A percentile compares a stretch with the other conserved stretches of the same genome.
Evolutionary conservation across 306 rosid genomes (phyloP).

Genomic region (Geum urbanum): DNA sequence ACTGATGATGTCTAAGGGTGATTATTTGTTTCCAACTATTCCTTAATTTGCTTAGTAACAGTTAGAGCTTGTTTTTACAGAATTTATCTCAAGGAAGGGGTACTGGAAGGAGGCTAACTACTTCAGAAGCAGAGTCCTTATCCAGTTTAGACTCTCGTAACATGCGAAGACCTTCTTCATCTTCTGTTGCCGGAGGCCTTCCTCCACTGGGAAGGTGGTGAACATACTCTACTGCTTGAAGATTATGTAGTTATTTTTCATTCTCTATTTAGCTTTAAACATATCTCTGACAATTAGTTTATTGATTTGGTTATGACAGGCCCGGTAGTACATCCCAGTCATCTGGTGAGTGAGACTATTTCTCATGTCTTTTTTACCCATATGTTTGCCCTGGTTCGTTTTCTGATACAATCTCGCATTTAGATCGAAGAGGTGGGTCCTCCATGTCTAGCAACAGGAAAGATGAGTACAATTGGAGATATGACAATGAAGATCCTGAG

Average conservation of each 20-base stretch:
- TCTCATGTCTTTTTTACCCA: conserved; percentile 15
- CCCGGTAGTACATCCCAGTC: conserved; percentile 73
- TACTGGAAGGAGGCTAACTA: conserved; percentile 68
- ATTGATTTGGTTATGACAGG: conserved; percentile 47
- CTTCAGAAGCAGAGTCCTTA: conserved; percentile 67
- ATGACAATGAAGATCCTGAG: conserved; percentile 77
- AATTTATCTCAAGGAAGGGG: conserved; percentile 79
- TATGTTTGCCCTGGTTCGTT: conserved; percentile 30
- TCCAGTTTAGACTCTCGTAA: conserved; percentile 70
- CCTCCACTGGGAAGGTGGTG: conserved; percentile 95
- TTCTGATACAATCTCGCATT: conserved; percentile 45
- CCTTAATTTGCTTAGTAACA: background rate
- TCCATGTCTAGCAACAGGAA: conserved; percentile 74
- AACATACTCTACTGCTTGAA: conserved; percentile 19
- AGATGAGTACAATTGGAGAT: conserved; percentile 96
- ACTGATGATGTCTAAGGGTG: background rate
- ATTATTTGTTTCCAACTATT: background rate
- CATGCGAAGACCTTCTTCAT: conserved; percentile 79
- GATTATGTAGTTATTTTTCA: background rate
- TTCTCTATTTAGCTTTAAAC: conserved; percentile 8
- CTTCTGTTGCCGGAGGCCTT: conserved; percentile 91
- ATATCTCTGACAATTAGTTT: conserved; percentile 26
- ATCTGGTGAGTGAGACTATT: conserved; percentile 64
- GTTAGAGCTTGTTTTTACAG: conserved; percentile 38
- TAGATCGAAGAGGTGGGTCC: conserved; percentile 96